These are phyloP conservation scores for Nidula microcarpa DNA, from an alignment of 768 basidiomycete species.

Conservation along the genomic window DNA sequence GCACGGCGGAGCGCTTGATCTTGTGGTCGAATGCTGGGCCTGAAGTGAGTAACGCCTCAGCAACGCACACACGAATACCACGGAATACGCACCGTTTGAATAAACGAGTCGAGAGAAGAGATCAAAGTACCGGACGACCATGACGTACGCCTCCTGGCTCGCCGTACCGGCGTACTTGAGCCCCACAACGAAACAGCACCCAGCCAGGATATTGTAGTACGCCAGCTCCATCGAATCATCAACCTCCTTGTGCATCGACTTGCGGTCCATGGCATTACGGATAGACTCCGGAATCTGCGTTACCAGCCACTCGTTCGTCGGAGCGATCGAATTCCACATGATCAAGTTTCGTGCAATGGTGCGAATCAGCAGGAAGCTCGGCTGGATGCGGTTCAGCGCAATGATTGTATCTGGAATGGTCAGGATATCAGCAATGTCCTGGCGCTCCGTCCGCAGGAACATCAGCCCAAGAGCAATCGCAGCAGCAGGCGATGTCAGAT, in stretches of 20 bases:
- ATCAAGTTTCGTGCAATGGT: constrained; percentile 77
- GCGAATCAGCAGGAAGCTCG: constrained; percentile 81
- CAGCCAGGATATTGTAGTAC: constrained; percentile 88
- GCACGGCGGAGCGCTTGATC: constrained; percentile 82
- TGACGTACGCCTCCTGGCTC: constrained; percentile 80
- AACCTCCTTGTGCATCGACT: constrained; percentile 40
- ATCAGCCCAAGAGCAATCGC: constrained; percentile 88
- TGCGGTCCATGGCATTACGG: constrained; percentile 52
- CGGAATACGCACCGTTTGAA: constrained; percentile 52
- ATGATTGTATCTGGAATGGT: constrained; percentile 78
- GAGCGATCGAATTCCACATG: constrained; percentile 78
- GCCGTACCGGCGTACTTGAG: constrained; percentile 95
- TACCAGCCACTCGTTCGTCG: constrained; percentile 71
- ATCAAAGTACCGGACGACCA: constrained; percentile 82
- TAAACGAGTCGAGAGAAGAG: constrained; percentile 70
- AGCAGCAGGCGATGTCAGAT: constrained; percentile 89
- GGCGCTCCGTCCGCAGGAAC: constrained; percentile 83
- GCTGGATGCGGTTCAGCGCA: constrained; percentile 81
- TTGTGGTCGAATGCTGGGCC: constrained; percentile 82
- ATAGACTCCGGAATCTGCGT: constrained; percentile 71
- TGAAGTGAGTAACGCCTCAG: constrained; percentile 20
- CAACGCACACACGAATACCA: neutral
- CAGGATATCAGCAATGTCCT: constrained; percentile 84
- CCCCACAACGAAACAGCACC: constrained; percentile 87
- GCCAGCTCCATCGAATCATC: constrained; percentile 83